Conservation (phyloP, 106 monocot genomes). For the Dioscorea alata region DNA sequence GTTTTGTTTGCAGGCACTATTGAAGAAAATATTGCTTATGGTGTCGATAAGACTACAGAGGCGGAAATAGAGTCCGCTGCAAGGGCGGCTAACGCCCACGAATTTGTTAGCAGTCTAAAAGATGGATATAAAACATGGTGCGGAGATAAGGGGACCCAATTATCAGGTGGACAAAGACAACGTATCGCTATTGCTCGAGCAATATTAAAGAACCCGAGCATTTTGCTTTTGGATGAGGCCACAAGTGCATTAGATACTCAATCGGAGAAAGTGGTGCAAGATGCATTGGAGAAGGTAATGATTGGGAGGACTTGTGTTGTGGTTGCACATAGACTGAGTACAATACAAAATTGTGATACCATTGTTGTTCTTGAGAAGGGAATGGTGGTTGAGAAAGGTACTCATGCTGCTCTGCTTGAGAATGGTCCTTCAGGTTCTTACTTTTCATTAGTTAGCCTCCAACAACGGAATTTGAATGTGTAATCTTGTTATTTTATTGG, state of each 20-base stretch:
- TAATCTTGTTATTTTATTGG: too few relatives aligned
- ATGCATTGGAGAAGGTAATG: slow-evolving; percentile 7
- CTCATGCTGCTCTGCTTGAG: background rate
- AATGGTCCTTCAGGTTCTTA: background rate
- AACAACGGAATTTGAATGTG: background rate
- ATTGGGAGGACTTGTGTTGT: slow-evolving; percentile 3
- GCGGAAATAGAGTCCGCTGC: background rate
- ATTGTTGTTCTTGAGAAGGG: slow-evolving; percentile 9
- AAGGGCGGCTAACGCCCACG: slow-evolving; percentile 5
- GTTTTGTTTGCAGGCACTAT: too few relatives aligned
- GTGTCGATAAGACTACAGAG: too few relatives aligned
- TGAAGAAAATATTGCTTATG: too few relatives aligned
- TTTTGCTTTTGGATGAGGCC: slow-evolving; percentile 7
- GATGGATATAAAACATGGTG: background rate
- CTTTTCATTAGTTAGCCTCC: background rate
- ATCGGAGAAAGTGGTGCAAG: slow-evolving; percentile 7
- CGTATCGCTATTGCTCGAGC: slow-evolving; percentile 7
- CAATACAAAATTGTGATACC: background rate
- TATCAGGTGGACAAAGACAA: slow-evolving; percentile 8
- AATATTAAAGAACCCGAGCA: slow-evolving; percentile 8
- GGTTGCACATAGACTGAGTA: background rate
- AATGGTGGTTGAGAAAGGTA: slow-evolving; percentile 6
- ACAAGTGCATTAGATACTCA: slow-evolving; percentile 5
- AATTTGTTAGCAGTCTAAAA: background rate
- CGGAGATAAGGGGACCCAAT: slow-evolving; percentile 1